Conservation (phyloP, 257 asterid species). For the Agastache rugosa region DNA sequence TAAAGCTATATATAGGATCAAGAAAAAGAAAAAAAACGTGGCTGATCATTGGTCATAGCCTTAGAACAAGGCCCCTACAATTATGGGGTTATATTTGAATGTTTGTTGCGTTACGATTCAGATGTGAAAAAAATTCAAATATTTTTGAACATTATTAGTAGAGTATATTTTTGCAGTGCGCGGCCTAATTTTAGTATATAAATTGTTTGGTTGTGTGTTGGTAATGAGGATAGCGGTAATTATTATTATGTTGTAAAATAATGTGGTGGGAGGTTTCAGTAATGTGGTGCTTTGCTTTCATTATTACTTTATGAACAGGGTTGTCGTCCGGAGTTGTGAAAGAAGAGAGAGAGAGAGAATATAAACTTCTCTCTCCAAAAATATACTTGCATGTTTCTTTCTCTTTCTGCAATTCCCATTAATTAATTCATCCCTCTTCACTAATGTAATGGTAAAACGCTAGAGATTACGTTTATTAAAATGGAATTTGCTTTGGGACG, state of each 20-base stretch:
- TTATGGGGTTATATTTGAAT: constrained; percentile 21
- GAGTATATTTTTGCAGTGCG: no score
- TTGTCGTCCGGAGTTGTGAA: constrained; percentile 32
- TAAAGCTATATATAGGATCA: constrained; percentile 28
- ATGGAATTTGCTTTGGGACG: constrained; percentile 38
- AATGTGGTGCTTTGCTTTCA: no score
- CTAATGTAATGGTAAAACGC: neutral
- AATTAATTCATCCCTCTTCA: neutral
- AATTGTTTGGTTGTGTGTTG: constrained; percentile 31
- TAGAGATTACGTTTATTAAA: constrained; percentile 12
- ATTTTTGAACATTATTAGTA: neutral
- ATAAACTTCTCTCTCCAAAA: constrained; percentile 40
- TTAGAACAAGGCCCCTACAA: constrained; percentile 24
- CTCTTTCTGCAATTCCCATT: neutral
- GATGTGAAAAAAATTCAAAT: neutral
- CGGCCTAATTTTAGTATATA: constrained; percentile 29
- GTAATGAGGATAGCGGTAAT: constrained; percentile 31
- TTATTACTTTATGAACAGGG: constrained; percentile 35
- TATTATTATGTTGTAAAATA: constrained; percentile 25
- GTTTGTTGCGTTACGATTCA: constrained; percentile 21
- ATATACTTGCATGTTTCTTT: neutral
- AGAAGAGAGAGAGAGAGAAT: constrained; percentile 53
- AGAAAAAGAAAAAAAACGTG: neutral
- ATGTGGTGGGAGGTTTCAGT: constrained; percentile 25
- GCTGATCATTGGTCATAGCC: constrained; percentile 1